A percentile compares a stretch with the other conserved stretches of the same genome.
Conservation (phyloP, 352 stramenopile species). For the Lagenidium sp. region DNA sequence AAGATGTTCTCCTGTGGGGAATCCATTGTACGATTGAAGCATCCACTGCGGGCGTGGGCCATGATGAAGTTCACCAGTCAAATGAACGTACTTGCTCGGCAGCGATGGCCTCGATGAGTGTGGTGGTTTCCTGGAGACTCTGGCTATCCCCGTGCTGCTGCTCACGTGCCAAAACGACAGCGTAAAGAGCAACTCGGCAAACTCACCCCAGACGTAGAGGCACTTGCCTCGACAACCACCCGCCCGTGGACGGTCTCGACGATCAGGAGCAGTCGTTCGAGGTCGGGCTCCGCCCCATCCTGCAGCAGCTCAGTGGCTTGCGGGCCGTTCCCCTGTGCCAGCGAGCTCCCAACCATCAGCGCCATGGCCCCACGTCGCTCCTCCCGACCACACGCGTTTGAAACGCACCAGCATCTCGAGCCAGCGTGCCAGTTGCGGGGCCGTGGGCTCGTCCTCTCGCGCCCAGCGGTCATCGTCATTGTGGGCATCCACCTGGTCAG, state of each 20-base stretch:
- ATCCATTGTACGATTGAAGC: too few relatives aligned
- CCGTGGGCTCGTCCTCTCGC: constrained; percentile 18
- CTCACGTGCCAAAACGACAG: not conserved
- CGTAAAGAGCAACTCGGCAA: not conserved
- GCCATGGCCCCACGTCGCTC: too few relatives aligned
- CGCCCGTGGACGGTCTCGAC: constrained; percentile 36
- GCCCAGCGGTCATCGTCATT: constrained; percentile 20
- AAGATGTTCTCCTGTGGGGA: constrained; percentile 17
- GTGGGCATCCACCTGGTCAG: not conserved
- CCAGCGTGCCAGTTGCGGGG: constrained; percentile 22
- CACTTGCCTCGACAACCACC: constrained; percentile 28
- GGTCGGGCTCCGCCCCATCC: not conserved
- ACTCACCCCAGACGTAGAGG: too few relatives aligned
- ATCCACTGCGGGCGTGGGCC: too few relatives aligned
- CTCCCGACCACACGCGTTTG: constrained; percentile 15
- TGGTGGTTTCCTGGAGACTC: not conserved
- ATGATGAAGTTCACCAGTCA: too few relatives aligned
- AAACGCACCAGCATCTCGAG: constrained; percentile 18
- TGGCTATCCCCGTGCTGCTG: constrained; percentile 1
- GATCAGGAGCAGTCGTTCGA: constrained; percentile 8
- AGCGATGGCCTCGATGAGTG: not conserved
- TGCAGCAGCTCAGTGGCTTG: constrained; percentile 18
- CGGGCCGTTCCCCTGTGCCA: constrained; percentile 16
- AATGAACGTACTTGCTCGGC: constrained; percentile 5
- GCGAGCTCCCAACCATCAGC: too few relatives aligned